phyloP scores from a whole-genome alignment of 2,329 filamentous ascomycete genomes.

The Nemania serpens region DNA sequence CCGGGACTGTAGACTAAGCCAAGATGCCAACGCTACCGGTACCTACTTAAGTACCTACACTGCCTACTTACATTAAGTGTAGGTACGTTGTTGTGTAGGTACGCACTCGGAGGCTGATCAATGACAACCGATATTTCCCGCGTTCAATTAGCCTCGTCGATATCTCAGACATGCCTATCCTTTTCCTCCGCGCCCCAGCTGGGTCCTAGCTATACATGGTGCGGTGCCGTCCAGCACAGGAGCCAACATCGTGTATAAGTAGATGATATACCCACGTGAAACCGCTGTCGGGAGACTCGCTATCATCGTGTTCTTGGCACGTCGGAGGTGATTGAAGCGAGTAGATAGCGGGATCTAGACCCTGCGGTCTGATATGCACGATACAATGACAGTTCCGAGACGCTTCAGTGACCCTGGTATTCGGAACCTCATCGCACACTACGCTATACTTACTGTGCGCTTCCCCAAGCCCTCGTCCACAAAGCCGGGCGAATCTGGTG shows the following conservation, averaged over 20 bases:
- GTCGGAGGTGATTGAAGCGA: background rate
- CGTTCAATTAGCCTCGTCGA: background rate
- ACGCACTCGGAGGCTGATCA: background rate
- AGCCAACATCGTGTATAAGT: too few relatives aligned
- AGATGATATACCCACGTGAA: background rate
- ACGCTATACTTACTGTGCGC: too few relatives aligned
- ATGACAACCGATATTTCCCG: slow-evolving; percentile 13
- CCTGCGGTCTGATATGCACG: slow-evolving; percentile 2
- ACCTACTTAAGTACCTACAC: background rate
- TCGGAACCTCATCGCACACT: background rate
- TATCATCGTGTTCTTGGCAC: background rate
- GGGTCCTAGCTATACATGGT: too few relatives aligned
- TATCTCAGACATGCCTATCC: background rate
- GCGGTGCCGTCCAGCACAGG: too few relatives aligned
- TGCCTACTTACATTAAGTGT: background rate
- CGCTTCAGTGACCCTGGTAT: slow-evolving; percentile 7
- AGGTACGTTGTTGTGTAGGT: background rate
- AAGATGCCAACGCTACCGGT: too few relatives aligned
- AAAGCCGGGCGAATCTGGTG: slow-evolving; percentile 2
- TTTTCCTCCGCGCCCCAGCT: background rate
- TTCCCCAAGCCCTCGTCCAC: background rate
- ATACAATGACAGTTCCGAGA: slow-evolving; percentile 4
- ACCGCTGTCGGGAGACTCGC: background rate
- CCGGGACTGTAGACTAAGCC: too few relatives aligned
- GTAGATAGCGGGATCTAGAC: slow-evolving; percentile 12